Conservation (phyloP, 2,329 filamentous ascomycete species). For the Fusarium denticulatum region DNA sequence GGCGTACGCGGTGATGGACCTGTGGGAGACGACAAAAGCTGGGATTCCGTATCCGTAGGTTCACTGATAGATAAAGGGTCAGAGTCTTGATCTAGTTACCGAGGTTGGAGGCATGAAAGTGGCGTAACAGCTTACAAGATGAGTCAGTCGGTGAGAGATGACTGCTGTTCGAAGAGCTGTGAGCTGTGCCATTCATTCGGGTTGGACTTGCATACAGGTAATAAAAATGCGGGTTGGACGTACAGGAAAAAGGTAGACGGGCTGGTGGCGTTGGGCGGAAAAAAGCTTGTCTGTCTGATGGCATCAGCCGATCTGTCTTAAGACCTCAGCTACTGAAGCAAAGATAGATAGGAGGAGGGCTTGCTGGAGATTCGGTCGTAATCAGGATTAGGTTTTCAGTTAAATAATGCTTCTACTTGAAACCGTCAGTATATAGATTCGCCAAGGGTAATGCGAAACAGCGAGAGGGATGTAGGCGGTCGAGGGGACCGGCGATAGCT, state of each 20-base stretch:
- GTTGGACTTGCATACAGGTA: fast-evolving
- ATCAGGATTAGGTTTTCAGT: background rate
- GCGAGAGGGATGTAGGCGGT: background rate
- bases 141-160: background rate
- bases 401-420: background rate
- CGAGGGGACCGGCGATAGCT: background rate
- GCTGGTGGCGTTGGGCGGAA: background rate
- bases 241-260: background rate
- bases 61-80: no score
- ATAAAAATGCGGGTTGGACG: fast-evolving
- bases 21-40: no score
- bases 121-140: background rate
- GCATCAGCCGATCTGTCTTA: background rate
- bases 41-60: no score
- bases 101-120: no score
- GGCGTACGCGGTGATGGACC: no score
- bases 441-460: background rate
- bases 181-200: fast-evolving
- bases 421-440: fast-evolving
- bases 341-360: background rate
- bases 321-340: background rate
- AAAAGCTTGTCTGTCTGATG: background rate
- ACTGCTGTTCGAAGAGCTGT: background rate
- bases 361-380: background rate
- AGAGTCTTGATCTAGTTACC: no score